These are phyloP conservation scores for Cryphonectria carpinicola DNA, from an alignment of 2,329 filamentous ascomycete species.

Conservation along the genomic window DNA sequence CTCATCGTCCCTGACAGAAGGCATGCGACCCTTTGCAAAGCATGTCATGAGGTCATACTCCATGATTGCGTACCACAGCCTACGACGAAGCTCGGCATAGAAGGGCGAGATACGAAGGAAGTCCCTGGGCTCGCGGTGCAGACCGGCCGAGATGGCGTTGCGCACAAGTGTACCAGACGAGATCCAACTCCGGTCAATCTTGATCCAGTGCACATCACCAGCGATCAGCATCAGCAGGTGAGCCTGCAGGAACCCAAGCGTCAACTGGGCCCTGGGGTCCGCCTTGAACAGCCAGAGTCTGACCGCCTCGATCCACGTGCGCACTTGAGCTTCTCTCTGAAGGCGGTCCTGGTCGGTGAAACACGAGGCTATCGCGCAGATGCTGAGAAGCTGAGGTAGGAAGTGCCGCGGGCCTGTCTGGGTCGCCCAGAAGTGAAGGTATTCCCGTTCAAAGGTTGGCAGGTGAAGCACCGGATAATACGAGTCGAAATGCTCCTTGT, in stretches of 20 bases:
- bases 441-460: slow-evolving; percentile 32
- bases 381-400: slow-evolving; percentile 21
- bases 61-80: slow-evolving; percentile 34
- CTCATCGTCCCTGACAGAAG: slow-evolving; percentile 32
- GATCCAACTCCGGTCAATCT: slow-evolving; percentile 26
- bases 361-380: slow-evolving; percentile 22
- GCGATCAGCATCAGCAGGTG: slow-evolving; percentile 25
- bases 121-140: slow-evolving; percentile 22
- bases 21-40: slow-evolving; percentile 32
- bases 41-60: slow-evolving; percentile 35
- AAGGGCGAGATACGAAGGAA: slow-evolving; percentile 29
- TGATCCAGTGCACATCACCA: slow-evolving; percentile 26
- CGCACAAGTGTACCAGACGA: slow-evolving; percentile 21
- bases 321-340: slow-evolving; percentile 8
- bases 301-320: slow-evolving; percentile 24
- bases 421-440: slow-evolving; percentile 30
- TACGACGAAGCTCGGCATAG: slow-evolving; percentile 33
- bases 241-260: slow-evolving; percentile 20
- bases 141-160: slow-evolving; percentile 24
- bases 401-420: slow-evolving; percentile 14
- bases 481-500: slow-evolving; percentile 29
- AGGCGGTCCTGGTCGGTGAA: slow-evolving; percentile 13
- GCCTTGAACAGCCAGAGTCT: slow-evolving; percentile 24
- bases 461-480: slow-evolving; percentile 33
- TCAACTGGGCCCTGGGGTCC: slow-evolving; percentile 23